phyloP scores from a whole-genome alignment of 1,139 yeast genomes.

The Casaregolazyma suthepensis region DNA sequence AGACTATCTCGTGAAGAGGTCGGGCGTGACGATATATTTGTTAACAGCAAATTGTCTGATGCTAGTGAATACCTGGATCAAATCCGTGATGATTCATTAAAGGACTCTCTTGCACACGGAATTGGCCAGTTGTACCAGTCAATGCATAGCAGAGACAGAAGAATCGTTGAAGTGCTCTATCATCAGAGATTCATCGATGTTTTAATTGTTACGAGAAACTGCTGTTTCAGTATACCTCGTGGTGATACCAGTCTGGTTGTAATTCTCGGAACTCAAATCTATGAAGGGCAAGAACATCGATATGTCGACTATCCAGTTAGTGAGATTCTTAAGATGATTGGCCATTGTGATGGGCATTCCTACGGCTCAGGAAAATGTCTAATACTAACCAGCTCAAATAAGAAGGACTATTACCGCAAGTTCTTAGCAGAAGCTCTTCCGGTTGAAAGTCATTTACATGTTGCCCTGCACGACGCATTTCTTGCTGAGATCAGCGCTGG shows the following conservation, averaged over 20 bases:
- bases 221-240: constrained; percentile 44
- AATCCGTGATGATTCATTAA: constrained; percentile 45
- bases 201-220: constrained; percentile 54
- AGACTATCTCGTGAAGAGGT: constrained; percentile 36
- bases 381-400: constrained; percentile 52
- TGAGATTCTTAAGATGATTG: constrained; percentile 69
- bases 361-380: constrained; percentile 38
- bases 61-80: constrained; percentile 37
- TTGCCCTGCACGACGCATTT: constrained; percentile 57
- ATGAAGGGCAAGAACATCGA: constrained; percentile 69
- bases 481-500: constrained; percentile 64
- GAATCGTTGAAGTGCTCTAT: constrained; percentile 50
- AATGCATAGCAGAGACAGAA: constrained; percentile 52
- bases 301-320: constrained; percentile 62
- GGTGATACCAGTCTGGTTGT: constrained; percentile 46
- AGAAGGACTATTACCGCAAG: constrained; percentile 59
- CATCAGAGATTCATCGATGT: constrained; percentile 45
- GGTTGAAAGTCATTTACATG: constrained; percentile 67
- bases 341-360: constrained; percentile 27
- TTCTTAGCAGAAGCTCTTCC: constrained; percentile 75
- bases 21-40: constrained; percentile 27
- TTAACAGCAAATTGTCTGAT: constrained; percentile 17
- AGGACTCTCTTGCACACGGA: constrained; percentile 49
- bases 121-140: constrained; percentile 58
- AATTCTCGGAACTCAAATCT: constrained; percentile 65